Base-by-base conservation (phyloP, 495 filamentous ascomycete species). In the Amphirosellinia nigrospora region DNA sequence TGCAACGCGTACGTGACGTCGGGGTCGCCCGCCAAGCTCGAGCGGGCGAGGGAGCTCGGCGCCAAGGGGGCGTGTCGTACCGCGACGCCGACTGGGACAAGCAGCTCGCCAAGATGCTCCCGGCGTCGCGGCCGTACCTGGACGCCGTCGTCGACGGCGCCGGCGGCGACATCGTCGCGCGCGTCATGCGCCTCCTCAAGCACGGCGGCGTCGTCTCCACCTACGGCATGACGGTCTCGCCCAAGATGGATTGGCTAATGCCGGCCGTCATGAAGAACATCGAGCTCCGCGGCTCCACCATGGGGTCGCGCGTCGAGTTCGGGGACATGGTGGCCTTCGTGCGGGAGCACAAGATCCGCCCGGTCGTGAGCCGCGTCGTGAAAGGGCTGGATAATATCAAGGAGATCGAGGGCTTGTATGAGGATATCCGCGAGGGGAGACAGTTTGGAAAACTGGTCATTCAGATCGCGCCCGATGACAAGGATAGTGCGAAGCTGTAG, bases 381-480 rank as follows among this genome's bases (percentile, higher is more conserved):
- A 84, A 86, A 64, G 89, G 90, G 0, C 78, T 95, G 70, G 87
- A 89, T 50, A 87, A 92, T 73, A 61, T 94, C 45, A 81, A 88
- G 21, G 89, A 79, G 4, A 86, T 94, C 28, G 89, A 94, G 71
- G 82, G 78, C 4, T 73, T 94, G 45, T 94, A 93, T 77, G 88
- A 92, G 61, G 91, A 93, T 41, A 91, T 94, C 84, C 90, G 89
- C 74, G 82, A 85, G 16, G 91, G 89, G n/a, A 87, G 78, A 71
- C 92, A 94, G 79, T 93, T 93, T 81, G 92, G 91, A 8, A 94
- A 94, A 81, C 76, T 94, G 74, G 90, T 93, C 2, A 83, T 94
- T 41, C 71, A 81, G 69, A 78, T 85, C 32, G 70, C 70, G 39
- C 39, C 71, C 8, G 75, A 75, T 9, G 72, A 72, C 4, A 66